Evolutionary conservation across 1,139 yeast species (phyloP).

Genomic region (Hanseniaspora sp.): DNA sequence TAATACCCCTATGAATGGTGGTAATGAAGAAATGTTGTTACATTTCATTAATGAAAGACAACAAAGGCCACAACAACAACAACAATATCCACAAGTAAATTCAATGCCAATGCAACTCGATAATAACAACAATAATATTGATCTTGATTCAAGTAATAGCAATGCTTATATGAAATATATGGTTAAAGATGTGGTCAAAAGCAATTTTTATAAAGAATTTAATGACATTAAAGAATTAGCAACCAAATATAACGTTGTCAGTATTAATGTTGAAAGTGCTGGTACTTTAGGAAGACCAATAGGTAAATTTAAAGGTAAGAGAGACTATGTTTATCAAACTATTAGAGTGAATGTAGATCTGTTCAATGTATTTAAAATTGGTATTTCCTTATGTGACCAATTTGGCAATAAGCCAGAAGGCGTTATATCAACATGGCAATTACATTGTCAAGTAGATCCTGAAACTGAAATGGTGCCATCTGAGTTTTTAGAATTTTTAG

Average conservation of each 20-base stretch:
- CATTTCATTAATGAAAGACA: constrained; percentile 17
- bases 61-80: constrained; percentile 15
- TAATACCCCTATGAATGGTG: neutral
- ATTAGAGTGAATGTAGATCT: constrained; percentile 84
- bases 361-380: constrained; percentile 73
- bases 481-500: constrained; percentile 64
- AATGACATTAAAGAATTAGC: constrained; percentile 58
- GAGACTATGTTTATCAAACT: constrained; percentile 93
- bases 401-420: constrained; percentile 65
- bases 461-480: constrained; percentile 61
- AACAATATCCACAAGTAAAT: neutral
- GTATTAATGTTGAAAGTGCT: constrained; percentile 86
- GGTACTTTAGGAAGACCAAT: constrained; percentile 95
- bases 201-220: constrained; percentile 75
- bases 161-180: constrained; percentile 11
- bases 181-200: constrained; percentile 64
- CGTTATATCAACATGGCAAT: constrained; percentile 83
- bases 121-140: neutral
- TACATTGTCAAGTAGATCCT: constrained; percentile 76
- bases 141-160: neutral
- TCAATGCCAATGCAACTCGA: neutral
- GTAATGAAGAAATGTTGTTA: neutral
- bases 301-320: constrained; percentile 82
- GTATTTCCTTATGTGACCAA: constrained; percentile 71
- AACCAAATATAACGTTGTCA: constrained; percentile 57